Evolutionary conservation across 768 basidiomycete genomes (phyloP), one percentile per base, ranked within the genome.

Genomic region (Russula virescens): DNA sequence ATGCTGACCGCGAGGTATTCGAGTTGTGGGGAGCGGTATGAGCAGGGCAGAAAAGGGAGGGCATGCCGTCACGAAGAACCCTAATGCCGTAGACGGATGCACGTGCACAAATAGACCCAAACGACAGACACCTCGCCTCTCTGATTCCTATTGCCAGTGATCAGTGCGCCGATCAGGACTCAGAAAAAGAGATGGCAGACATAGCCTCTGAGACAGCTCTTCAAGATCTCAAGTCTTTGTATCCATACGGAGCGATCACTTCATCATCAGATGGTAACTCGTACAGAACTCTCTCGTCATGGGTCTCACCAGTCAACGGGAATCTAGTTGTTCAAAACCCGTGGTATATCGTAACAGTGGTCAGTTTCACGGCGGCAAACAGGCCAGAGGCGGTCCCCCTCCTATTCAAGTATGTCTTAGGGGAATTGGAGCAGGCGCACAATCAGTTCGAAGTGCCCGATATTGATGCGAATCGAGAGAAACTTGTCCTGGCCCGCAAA

Each of bases 321-420:
- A 35, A 25, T 51, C 68, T 60, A 62, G 70, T 69, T 25, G 57
- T 76, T 14, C 54, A 69, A 4, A 83, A 79, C 58, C 80, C 85
- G 10, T 88, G 86, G 86, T 83, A 81, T 61, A 75, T 86, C 47
- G 74, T 86, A 35, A 77, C 83, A 2, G 79, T 80, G 9, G 80
- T 84, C 35, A 76, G 80, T 1, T 85, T 85, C 69, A 79, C 78
- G 62, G 81, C 83, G 8, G 79, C 80, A 69, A 88, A 88, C 67
- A 73, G 74, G 38, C 79, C 85, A 4, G 84, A 86, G 34, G 83
- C 75, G 2, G 81, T 86, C 35, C 81, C 84, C 10, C 68, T 70
- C 48, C 80, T 88, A 7, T 84, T 84, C 69, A 67, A 79, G 47
- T 73, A 80, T 63, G 83, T 77, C 2, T 68, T 83, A 49, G 60